phyloP scores from a whole-genome alignment of 345 rosid genomes.

The Sisymbrium irio region DNA sequence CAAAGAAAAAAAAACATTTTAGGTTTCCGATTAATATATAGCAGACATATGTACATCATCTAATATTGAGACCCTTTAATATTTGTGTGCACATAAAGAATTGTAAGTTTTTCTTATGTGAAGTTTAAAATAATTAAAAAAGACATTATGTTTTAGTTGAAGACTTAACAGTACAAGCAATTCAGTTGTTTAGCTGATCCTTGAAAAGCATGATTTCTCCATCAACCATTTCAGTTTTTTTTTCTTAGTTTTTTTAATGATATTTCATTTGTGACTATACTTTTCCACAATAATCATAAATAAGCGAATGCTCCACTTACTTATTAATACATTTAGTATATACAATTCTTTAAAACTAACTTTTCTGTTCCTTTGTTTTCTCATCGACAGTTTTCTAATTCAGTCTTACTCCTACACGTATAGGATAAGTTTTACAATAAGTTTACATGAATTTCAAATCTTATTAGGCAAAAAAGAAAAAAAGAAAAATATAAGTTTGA shows the following conservation, averaged over 20 bases:
- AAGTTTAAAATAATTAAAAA: neutral
- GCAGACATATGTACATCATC: neutral
- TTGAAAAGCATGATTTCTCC: constrained; percentile 13
- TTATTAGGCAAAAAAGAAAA: neutral
- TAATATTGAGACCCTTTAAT: neutral
- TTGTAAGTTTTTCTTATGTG: constrained; percentile 4
- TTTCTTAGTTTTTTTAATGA: neutral
- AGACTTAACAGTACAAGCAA: constrained; percentile 26
- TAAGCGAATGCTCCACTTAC: neutral
- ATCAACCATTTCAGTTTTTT: constrained; percentile 11
- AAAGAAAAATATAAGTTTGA: neutral
- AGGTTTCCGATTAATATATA: too few relatives aligned
- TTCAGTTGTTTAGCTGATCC: constrained; percentile 37
- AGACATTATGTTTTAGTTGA: constrained; percentile 28
- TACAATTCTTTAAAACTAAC: neutral
- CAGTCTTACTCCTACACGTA: neutral
- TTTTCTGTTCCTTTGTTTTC: neutral
- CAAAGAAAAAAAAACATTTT: too few relatives aligned
- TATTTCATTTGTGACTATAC: neutral
- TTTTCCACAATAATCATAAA: neutral
- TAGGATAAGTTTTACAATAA: neutral
- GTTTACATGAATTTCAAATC: neutral
- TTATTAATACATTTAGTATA: neutral
- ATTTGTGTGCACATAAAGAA: neutral
- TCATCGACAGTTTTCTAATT: neutral